These are phyloP conservation scores for Myriosclerotinia duriaeana DNA, from an alignment of 2,329 filamentous ascomycete species.

Conservation along the genomic window DNA sequence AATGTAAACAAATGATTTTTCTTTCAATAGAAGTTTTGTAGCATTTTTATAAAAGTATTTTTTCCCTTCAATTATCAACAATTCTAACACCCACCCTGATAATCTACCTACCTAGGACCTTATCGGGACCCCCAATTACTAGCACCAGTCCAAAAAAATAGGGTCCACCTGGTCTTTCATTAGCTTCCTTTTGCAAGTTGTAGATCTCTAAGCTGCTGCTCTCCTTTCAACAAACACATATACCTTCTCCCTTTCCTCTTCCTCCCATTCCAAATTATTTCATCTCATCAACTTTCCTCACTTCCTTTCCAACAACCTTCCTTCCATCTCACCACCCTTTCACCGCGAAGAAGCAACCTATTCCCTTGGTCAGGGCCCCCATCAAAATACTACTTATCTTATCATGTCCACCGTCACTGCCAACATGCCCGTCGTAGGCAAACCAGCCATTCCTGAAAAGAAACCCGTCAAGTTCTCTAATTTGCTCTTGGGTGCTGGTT, in stretches of 20 bases:
- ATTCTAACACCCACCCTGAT: not conserved
- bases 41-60: too few species aligned
- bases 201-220: not conserved
- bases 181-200: too few species aligned
- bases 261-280: not conserved
- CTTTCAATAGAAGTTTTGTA: too few species aligned
- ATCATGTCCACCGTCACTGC: constrained; percentile 60
- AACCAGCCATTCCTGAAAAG: constrained; percentile 71
- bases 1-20: too few species aligned
- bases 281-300: not conserved
- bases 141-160: not conserved
- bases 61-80: constrained; percentile 13
- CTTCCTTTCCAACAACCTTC: not conserved
- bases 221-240: constrained; percentile 18
- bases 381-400: constrained; percentile 52
- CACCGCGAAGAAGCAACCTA: constrained; percentile 78
- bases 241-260: not conserved
- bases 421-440: constrained; percentile 40
- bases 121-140: constrained; percentile 1
- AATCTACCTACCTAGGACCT: not conserved
- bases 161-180: constrained; percentile 18
- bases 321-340: constrained; percentile 12
- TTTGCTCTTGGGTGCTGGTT: constrained; percentile 60
- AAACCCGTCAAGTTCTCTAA: constrained; percentile 99
- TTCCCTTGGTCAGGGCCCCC: constrained; percentile 97